These are phyloP conservation scores for Odontarrhena argentea DNA, from an alignment of 345 rosid genomes.

Conservation along the genomic window DNA sequence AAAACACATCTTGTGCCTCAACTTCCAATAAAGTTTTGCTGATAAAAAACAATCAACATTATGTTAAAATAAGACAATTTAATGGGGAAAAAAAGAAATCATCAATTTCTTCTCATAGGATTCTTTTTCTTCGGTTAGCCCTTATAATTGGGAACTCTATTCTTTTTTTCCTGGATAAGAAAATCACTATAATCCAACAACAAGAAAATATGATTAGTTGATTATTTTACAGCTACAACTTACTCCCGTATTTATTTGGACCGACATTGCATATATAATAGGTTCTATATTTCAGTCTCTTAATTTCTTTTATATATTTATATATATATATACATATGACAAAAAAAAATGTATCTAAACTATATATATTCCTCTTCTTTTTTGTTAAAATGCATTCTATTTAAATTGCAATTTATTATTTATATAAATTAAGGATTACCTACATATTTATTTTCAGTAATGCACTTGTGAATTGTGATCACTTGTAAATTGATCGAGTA, in stretches of 20 bases:
- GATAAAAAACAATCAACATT: background rate
- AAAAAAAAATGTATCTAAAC: too few species aligned
- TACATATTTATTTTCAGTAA: too few species aligned
- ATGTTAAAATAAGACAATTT: too few species aligned
- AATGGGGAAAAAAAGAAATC: too few species aligned
- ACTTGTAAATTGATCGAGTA: too few species aligned
- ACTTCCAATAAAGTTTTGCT: conserved; percentile 4
- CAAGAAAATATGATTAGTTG: conserved; percentile 12
- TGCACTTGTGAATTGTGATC: too few species aligned
- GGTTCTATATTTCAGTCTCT: background rate
- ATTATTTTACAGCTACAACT: conserved; percentile 14
- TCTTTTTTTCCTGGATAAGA: background rate
- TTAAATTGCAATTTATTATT: too few species aligned
- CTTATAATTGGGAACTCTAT: conserved; percentile 22
- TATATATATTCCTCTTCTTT: too few species aligned
- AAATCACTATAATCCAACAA: conserved; percentile 21
- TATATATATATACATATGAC: too few species aligned
- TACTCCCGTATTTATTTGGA: conserved; percentile 17
- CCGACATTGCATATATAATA: background rate
- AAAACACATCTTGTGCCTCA: conserved; percentile 29
- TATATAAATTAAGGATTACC: too few species aligned
- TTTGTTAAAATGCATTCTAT: too few species aligned
- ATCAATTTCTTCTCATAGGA: conserved; percentile 7
- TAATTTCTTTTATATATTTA: background rate
- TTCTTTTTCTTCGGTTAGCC: conserved; percentile 19